Base-by-base conservation (phyloP, 148 eudicot genomes). In the Fagopyrum esculentum region DNA sequence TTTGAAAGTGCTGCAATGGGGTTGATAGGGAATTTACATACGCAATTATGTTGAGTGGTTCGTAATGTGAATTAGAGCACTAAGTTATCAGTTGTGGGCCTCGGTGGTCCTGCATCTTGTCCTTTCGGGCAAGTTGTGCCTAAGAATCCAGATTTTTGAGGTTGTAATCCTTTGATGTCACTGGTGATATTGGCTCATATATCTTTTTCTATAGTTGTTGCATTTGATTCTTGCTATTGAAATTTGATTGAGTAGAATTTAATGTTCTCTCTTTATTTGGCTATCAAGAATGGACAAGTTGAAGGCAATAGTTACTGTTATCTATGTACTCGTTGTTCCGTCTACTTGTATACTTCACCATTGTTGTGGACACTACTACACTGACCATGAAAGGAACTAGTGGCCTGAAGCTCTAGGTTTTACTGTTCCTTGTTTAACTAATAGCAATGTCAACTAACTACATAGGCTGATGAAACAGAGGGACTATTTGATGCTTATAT, bases 51-150 rank as follows among this genome's bases (percentile, higher is more conserved):
- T 26, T 9, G 40, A 63, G n/a, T 63, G 45, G 69, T 66, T 43
- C 47, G 13, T 66, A 66, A 43, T 35, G 17, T 12, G 19, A 66
- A 40, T 66, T 66, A 66, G 45, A 35, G 19, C 45, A 40, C 45
- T 15, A 17, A 35, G 71, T 6, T 66, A 5, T 66, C 40, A 40
- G 15, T 66, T 66, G 47, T 45, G 73, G 73, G 47, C 51, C 73
- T 70, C 7, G 45, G 72, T 30, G 74, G 74, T 71, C 74, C 74
- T 71, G 74, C 56, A 71, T 6, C 17, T 29, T 19, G 74, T 48
- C 9, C n/a, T 30, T 30, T 30, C 7, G 16, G 69, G 69, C 69
- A 63, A 63, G 19, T 43, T 66, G 47, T 66, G 46, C 71, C 44
- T 11, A 66, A 40, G n/a, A 66, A 64, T 64, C 46, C 35, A 49